These are phyloP conservation scores for Chlorella ohadii DNA, from an alignment of 139 green algal genomes.

Conservation along the genomic window DNA sequence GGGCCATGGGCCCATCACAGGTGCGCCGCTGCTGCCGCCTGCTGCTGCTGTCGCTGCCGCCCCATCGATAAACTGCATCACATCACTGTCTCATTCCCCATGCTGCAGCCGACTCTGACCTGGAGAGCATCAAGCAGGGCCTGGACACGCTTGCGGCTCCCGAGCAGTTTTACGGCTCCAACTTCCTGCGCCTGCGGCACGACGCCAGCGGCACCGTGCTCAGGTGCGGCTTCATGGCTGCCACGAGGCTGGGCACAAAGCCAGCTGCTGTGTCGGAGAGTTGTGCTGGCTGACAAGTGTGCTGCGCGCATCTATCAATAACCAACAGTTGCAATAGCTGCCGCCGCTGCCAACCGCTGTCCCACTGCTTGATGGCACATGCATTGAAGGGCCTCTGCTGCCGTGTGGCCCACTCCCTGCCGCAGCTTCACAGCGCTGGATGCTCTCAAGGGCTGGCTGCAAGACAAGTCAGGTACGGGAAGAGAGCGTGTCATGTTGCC, in stretches of 20 bases:
- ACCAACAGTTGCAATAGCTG: too few relatives aligned
- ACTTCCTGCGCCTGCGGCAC: slow-evolving; percentile 71
- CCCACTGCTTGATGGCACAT: too few relatives aligned
- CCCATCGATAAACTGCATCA: too few relatives aligned
- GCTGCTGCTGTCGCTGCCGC: slow-evolving; percentile 1
- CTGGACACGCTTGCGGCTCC: slow-evolving; percentile 64
- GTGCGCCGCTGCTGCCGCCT: slow-evolving; percentile 11
- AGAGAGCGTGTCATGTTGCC: not conserved
- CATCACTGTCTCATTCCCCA: too few relatives aligned
- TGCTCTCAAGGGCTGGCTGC: slow-evolving; percentile 74
- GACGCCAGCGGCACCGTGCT: slow-evolving; percentile 63
- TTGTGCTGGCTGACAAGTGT: too few relatives aligned
- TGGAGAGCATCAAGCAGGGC: slow-evolving; percentile 16
- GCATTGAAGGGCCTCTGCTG: too few relatives aligned
- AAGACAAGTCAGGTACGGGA: slow-evolving; percentile 46
- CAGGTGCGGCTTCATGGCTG: too few relatives aligned
- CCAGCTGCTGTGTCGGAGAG: too few relatives aligned
- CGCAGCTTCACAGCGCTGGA: slow-evolving; percentile 74
- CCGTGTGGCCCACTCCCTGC: not conserved
- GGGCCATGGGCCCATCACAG: slow-evolving; percentile 38
- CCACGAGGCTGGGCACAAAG: too few relatives aligned
- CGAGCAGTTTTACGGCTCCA: slow-evolving; percentile 86
- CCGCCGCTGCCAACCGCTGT: too few relatives aligned
- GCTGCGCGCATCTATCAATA: too few relatives aligned
- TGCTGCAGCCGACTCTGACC: slow-evolving; percentile 23